These are phyloP conservation scores for Microbotryum violaceum DNA, from an alignment of 1,284 basidiomycete genomes.

Conservation along the genomic window DNA sequence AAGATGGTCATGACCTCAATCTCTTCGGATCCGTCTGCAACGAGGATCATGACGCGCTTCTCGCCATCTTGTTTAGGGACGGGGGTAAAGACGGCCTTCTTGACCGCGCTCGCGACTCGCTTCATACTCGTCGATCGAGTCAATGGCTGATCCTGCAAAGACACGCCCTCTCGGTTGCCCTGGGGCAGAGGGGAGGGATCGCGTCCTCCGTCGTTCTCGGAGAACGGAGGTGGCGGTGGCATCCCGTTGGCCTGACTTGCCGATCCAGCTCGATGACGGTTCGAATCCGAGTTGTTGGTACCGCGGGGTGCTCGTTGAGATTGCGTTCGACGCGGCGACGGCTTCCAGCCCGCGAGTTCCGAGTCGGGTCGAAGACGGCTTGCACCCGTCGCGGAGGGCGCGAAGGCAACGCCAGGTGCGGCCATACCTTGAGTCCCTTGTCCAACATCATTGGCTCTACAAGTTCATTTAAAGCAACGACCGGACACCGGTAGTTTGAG, in stretches of 20 bases:
- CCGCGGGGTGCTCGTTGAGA: conserved; percentile 18
- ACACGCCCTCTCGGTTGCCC: conserved; percentile 22
- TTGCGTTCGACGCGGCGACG: conserved; percentile 22
- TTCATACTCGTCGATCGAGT: conserved; percentile 16
- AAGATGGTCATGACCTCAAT: conserved; percentile 77
- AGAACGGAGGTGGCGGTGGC: neutral
- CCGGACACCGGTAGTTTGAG: neutral
- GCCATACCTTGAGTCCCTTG: conserved; percentile 3
- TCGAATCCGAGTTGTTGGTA: neutral
- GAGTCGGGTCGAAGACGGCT: conserved; percentile 6
- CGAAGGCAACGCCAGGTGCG: conserved; percentile 29
- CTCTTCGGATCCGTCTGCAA: conserved; percentile 85
- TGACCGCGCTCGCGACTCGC: conserved; percentile 17
- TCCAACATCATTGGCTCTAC: conserved; percentile 23
- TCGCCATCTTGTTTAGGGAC: conserved; percentile 20
- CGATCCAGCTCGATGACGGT: neutral
- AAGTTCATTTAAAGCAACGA: neutral
- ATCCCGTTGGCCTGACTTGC: neutral
- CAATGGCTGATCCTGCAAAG: conserved; percentile 27
- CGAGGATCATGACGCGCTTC: conserved; percentile 55
- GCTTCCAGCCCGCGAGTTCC: conserved; percentile 21
- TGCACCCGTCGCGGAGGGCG: conserved; percentile 9
- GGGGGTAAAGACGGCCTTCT: conserved; percentile 21
- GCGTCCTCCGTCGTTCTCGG: neutral
- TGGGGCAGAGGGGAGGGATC: conserved; percentile 7